Evolutionary conservation across 1,139 yeast genomes (phyloP), one percentile per base, ranked within the genome.

Genomic region (Lodderomyces metapsilosis): DNA sequence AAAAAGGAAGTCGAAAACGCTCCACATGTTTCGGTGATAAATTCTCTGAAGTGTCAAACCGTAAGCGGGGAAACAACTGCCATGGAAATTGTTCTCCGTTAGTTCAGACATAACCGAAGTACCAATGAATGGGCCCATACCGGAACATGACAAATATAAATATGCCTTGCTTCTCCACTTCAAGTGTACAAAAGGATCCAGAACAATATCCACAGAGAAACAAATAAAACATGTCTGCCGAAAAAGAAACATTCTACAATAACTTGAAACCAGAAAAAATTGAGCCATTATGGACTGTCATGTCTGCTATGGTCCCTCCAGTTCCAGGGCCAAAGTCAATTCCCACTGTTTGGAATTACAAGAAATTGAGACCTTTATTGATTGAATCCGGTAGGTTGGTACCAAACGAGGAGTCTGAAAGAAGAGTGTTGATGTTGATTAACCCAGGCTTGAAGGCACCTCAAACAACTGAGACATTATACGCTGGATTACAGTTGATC

Each of bases 241-340:
- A 27, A 27, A 27, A 27, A 13, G 31, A n/a, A 4, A 16, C 9
- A 27, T 27, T 27, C 17, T 27, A n/a, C 5, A 27, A 27, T n/a
- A 27, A 16, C 12, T 27, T 27, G 31, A 27, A 27, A 27, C 31
- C 31, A 27, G 17, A 27, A 27, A 27, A 27, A n/a, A 16, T 27
- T 12, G 31, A 27, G 9, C 31, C 31, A 13, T 27, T 27, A 27
- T 27, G 31, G 31, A 27, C 31, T 5, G 31, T 27, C 12, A 27
- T 27, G 31, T 27, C 31, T 27, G 31, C 31, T 27, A 27, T 27
- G 31, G 31, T 27, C 31, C 31, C 31, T 4, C 31, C 31, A 3
- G 31, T 27, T 3, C 31, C 31, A 4, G 12, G 5, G 31, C 31
- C 31, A 27, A 27, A 13, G 17, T 15, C 31, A 5, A 16, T 27